Base-by-base conservation (phyloP, 2,329 filamentous ascomycete genomes). In the Metarhizium humberi region DNA sequence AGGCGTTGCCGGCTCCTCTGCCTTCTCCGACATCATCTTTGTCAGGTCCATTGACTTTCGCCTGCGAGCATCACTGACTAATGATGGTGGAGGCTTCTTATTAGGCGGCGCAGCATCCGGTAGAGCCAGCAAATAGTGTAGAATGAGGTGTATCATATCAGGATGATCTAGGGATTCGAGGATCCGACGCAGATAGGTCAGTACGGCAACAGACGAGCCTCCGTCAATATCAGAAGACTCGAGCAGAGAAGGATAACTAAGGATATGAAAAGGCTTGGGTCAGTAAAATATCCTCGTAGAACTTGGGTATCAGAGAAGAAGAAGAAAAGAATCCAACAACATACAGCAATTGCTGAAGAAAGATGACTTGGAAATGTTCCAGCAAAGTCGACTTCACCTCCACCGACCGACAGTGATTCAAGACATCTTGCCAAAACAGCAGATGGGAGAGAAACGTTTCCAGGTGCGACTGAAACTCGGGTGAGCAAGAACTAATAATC, bases 161-260 rank as follows among this genome's bases (percentile, higher is more conserved):
- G 90, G 89, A 67, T 97, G 91, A 59, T 96, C 90, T 14, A 99
- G 78, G 0, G 90, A 88, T 68, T 96, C 92, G 6, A 99, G 79
- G 55, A 97, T 95, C 46, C 89, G 87, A 56, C 88, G 87, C 40
- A 99, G 78, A 69, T 99, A 97, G 2, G 92, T 96, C 59, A 97
- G 78, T 13, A 99, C 94, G 3, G 94, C 94, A 25, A 97, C 91
- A 0, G 94, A 96, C 6, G 94, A 99, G 54, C 94, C 94, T 61
- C 92, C 94, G 70, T 97, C 92, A 43, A 95, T 88, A 73, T 99
- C 94, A 1, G 94, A 97, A 10, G 94, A 99, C 70, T 99, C 92
- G 14, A 99, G 79, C 36, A 99, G 77, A 1, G 95, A 99, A 2
- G 94, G 94, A 68, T 99, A 96, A 73, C 90, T 94, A 62, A 59